Evolutionary conservation across 1,284 basidiomycete species (phyloP).

Genomic region (Apiotrichum veenhuisii): DNA sequence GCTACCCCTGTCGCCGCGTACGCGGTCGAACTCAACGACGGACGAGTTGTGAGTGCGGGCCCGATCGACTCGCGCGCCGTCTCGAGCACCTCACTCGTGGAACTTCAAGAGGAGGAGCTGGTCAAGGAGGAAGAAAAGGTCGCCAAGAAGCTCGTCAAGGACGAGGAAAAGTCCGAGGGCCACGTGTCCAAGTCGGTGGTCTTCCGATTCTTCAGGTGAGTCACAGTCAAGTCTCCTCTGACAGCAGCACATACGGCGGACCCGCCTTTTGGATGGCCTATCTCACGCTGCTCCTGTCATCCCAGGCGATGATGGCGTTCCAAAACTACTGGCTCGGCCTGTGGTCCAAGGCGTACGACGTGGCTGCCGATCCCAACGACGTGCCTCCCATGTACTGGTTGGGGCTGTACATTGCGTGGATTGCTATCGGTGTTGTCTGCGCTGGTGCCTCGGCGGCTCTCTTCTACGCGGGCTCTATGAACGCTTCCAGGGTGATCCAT

Average conservation of each 20-base stretch:
- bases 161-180: slow-evolving; percentile 60
- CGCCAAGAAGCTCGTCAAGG: slow-evolving; percentile 53
- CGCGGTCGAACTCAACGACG: slow-evolving; percentile 59
- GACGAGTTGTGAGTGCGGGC: slow-evolving; percentile 48
- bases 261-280: slow-evolving; percentile 49
- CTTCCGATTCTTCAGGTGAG: slow-evolving; percentile 42
- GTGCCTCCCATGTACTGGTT: slow-evolving; percentile 52
- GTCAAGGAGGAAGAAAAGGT: slow-evolving; percentile 34
- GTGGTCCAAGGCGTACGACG: slow-evolving; percentile 59
- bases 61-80: slow-evolving; percentile 28
- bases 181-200: slow-evolving; percentile 52
- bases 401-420: slow-evolving; percentile 52
- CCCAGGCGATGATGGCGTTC: slow-evolving; percentile 44
- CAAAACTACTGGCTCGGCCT: slow-evolving; percentile 61
- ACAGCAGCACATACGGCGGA: slow-evolving; percentile 45
- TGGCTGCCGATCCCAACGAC: slow-evolving; percentile 28
- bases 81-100: slow-evolving; percentile 21
- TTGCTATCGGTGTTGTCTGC: slow-evolving; percentile 30
- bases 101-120: slow-evolving; percentile 27
- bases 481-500: slow-evolving; percentile 61
- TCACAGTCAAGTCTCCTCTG: too few species aligned
- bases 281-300: slow-evolving; percentile 33
- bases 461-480: slow-evolving; percentile 51
- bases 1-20: slow-evolving; percentile 61
- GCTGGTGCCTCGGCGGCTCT: slow-evolving; percentile 42